A percentile compares a stretch with the other conserved stretches of the same genome.
These are phyloP conservation scores for Saposhnikovia divaricata DNA, from an alignment of 129 eudicot species.

Conservation along the genomic window DNA sequence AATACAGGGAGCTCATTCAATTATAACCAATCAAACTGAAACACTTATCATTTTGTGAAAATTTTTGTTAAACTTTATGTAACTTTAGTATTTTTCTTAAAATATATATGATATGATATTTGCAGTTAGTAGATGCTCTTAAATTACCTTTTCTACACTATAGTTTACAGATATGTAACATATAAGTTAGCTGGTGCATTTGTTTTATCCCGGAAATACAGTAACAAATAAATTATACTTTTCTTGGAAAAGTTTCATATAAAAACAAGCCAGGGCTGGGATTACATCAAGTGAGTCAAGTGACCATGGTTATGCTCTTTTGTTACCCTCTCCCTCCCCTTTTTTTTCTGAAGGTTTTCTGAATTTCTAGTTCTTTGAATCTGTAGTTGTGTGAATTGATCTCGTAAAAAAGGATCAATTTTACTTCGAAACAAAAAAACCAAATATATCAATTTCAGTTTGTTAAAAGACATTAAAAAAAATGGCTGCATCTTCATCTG, in stretches of 20 bases:
- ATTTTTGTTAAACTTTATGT: too few species aligned
- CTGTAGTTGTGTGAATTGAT: background rate
- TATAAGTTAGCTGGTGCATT: background rate
- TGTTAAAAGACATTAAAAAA: background rate
- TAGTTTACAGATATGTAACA: background rate
- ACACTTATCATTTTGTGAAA: too few species aligned
- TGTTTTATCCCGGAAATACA: background rate
- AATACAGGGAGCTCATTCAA: too few species aligned
- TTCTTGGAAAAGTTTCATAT: background rate
- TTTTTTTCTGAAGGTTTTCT: background rate
- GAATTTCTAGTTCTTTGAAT: background rate
- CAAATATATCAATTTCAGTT: background rate
- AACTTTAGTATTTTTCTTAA: too few species aligned
- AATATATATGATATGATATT: background rate
- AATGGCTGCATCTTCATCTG: slow-evolving; percentile 2
- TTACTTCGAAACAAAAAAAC: background rate
- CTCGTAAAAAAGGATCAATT: background rate
- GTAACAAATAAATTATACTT: background rate
- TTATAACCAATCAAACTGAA: too few species aligned
- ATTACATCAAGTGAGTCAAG: background rate
- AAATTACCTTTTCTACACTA: background rate
- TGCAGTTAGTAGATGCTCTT: background rate
- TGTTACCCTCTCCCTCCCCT: background rate
- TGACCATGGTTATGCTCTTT: background rate
- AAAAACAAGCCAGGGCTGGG: background rate